Conservation (phyloP, 345 rosid genomes). For the Bruguiera gymnorhiza region DNA sequence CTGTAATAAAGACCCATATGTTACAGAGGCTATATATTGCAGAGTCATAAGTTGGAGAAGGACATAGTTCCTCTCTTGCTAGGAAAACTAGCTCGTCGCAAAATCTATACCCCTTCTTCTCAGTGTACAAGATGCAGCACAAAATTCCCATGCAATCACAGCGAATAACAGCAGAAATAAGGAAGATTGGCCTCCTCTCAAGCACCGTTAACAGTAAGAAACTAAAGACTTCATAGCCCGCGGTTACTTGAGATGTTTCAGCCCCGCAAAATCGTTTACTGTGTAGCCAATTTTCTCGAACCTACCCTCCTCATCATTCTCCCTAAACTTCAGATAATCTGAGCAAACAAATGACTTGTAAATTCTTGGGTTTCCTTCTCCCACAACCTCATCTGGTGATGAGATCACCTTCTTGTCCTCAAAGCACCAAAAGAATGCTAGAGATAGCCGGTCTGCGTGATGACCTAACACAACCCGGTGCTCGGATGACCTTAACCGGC, state of each 20-base stretch:
- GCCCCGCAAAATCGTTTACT: slow-evolving; percentile 63
- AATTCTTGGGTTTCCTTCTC: slow-evolving; percentile 37
- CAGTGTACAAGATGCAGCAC: neutral
- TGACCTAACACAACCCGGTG: slow-evolving; percentile 59
- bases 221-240: neutral
- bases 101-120: neutral
- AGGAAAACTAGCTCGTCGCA: neutral
- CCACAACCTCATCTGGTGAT: slow-evolving; percentile 59
- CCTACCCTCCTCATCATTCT: slow-evolving; percentile 55
- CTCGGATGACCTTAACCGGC: slow-evolving; percentile 60
- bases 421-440: slow-evolving; percentile 72
- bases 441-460: slow-evolving; percentile 43
- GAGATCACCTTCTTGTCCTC: slow-evolving; percentile 58
- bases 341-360: slow-evolving; percentile 54
- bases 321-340: slow-evolving; percentile 60
- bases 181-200: too few relatives aligned
- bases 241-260: slow-evolving; percentile 17
- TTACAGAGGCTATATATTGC: too few relatives aligned
- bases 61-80: neutral
- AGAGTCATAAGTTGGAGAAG: too few relatives aligned
- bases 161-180: neutral
- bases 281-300: slow-evolving; percentile 63
- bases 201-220: neutral
- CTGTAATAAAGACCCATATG: too few relatives aligned
- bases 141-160: neutral